A percentile compares a stretch with the other conserved stretches of the same genome.
Conservation (phyloP, 2,329 filamentous ascomycete genomes). For the Penicillium sp. region DNA sequence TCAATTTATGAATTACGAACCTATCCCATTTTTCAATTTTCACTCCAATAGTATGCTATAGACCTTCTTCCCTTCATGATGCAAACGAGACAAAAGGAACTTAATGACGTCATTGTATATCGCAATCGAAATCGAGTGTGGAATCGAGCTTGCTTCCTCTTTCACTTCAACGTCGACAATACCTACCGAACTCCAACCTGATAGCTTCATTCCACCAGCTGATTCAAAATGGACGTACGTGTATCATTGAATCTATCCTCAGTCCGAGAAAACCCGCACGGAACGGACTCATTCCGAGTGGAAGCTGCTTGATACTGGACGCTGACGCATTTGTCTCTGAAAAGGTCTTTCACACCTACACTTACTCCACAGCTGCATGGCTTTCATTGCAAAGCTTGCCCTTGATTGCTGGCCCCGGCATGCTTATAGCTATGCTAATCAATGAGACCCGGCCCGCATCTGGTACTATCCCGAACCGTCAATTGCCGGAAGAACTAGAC, state of each 20-base stretch:
- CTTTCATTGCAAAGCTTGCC: slow-evolving; percentile 45
- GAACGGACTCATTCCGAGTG: too few species aligned
- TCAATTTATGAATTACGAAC: too few species aligned
- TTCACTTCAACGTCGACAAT: too few species aligned
- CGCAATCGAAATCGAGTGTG: too few species aligned
- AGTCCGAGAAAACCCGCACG: background rate
- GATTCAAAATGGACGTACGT: slow-evolving; percentile 11
- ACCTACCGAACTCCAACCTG: background rate
- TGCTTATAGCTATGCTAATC: slow-evolving; percentile 56
- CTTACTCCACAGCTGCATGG: slow-evolving; percentile 43
- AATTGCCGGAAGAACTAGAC: slow-evolving; percentile 38
- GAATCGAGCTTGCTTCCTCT: too few species aligned
- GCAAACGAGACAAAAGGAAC: slow-evolving; percentile 12
- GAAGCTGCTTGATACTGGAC: too few species aligned
- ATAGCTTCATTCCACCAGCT: too few species aligned
- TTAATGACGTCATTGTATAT: slow-evolving; percentile 10
- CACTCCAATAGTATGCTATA: too few species aligned
- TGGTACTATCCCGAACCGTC: slow-evolving; percentile 49
- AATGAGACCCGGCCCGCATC: slow-evolving; percentile 52
- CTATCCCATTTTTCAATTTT: too few species aligned
- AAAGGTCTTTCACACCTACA: slow-evolving; percentile 44
- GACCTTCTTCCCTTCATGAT: too few species aligned
- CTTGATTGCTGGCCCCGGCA: slow-evolving; percentile 54
- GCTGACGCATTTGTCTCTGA: background rate
- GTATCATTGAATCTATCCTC: background rate